Evolutionary conservation across 1,139 yeast genomes (phyloP), one percentile per base, ranked within the genome.

Genomic region (Pneumocystis jirovecii): DNA sequence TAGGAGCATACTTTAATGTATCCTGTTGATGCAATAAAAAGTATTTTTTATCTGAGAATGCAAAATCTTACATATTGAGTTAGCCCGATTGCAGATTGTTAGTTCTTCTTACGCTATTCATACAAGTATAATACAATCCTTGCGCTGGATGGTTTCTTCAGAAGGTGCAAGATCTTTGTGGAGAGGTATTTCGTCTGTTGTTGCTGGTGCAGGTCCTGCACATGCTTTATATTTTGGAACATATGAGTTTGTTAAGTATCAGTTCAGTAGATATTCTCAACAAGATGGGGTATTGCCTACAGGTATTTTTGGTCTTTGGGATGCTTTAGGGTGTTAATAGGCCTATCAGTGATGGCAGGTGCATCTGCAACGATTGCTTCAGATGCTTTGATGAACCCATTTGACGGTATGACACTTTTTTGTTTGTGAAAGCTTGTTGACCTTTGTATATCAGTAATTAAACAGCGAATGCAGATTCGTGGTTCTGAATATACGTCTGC

Each of bases 181-280:
- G 96, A 81, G 96, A 73, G 99, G 99, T 67, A 90, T 93, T 44
- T 85, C 93, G 19, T 88, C 96, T 1, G 96, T 95, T 69, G 85
- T 91, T 12, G 74, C 93, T 69, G 99, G 99, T 61, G 97, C 99
- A n/a, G 99, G 98, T 4, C 99, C 99, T 1, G 97, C 98, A 10
- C 99, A 93, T 77, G 98, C 98, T 0, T 88, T 95, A 19, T 95
- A 95, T 77, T 93, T 91, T 76, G 87, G 93, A n/a, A 96, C 95
- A 7, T 95, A 91, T 76, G 99, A 93, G 76, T 82, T 85, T 63
- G 82, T 93, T 67, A 91, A 91, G 75, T 84, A 87, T 39, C 76
- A 74, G 66, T 80, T 80, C 68, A 81, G 77, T 59, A 76, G 76
- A 29, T 76, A 75, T 71, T 67, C 72, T 4, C 86, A 82, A 68